A percentile compares a stretch with the other conserved stretches of the same genome.
phyloP scores from a whole-genome alignment of 2,329 filamentous ascomycete genomes.

The Ascochyta rabiei region DNA sequence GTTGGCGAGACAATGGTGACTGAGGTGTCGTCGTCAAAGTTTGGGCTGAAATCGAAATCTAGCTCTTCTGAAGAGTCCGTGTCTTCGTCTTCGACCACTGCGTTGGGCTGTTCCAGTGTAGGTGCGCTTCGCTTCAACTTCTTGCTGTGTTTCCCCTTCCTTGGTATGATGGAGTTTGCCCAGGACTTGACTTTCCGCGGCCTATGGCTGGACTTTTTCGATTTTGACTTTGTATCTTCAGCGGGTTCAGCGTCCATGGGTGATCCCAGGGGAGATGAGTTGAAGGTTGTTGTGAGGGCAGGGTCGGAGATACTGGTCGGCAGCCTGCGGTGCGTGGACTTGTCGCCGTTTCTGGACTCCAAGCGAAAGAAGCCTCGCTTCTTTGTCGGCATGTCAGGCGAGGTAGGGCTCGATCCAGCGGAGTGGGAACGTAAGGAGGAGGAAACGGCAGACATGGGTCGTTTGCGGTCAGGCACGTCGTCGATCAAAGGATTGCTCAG shows the following conservation, averaged over 20 bases:
- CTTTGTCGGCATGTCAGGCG: constrained; percentile 30
- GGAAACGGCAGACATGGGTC: constrained; percentile 46
- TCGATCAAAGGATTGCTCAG: constrained; percentile 33
- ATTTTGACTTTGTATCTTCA: constrained; percentile 37
- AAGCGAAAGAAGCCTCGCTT: constrained; percentile 53
- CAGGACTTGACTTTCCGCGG: constrained; percentile 77
- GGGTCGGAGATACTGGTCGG: constrained; percentile 44
- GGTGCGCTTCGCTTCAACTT: constrained; percentile 50
- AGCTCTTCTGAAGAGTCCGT: constrained; percentile 44
- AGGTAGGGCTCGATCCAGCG: constrained; percentile 25
- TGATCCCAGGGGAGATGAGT: constrained; percentile 38
- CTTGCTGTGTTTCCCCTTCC: constrained; percentile 62
- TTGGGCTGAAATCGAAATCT: constrained; percentile 43
- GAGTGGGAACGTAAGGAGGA: constrained; percentile 26
- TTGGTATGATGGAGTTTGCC: constrained; percentile 70
- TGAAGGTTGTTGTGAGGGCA: constrained; percentile 36
- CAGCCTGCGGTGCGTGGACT: constrained; percentile 34
- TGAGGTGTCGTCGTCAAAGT: constrained; percentile 51
- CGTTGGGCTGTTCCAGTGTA: constrained; percentile 39
- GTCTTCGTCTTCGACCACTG: constrained; percentile 35
- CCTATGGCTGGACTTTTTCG: constrained; percentile 61
- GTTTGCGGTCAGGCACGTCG: constrained; percentile 37
- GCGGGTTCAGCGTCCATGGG: constrained; percentile 36
- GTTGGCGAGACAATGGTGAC: constrained; percentile 50
- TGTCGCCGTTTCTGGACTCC: constrained; percentile 57